Evolutionary conservation across 352 stramenopile species (phyloP).

Genomic region (Phytophthora quininea): DNA sequence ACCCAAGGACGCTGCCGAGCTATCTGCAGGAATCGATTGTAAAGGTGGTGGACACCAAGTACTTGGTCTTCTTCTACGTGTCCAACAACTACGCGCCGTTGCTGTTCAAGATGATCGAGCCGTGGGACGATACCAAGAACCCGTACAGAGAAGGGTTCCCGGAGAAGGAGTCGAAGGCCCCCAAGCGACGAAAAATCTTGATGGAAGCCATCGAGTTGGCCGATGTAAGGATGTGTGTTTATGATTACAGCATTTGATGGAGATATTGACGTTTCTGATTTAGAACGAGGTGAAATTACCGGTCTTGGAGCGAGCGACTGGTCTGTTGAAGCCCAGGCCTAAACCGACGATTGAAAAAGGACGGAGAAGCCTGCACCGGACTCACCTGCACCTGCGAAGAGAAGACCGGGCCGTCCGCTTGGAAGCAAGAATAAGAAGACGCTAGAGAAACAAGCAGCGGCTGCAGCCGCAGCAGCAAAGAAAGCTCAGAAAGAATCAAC

Average conservation of each 20-base stretch:
- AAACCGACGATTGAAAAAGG: constrained; percentile 17
- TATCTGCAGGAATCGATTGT: constrained; percentile 52
- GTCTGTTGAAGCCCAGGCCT: constrained; percentile 53
- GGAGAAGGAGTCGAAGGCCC: constrained; percentile 72
- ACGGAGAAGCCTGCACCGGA: constrained; percentile 17
- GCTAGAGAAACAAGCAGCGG: constrained; percentile 40
- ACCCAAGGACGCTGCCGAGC: constrained; percentile 53
- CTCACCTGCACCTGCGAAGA: constrained; percentile 40
- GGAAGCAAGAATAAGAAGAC: constrained; percentile 39
- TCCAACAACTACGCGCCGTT: constrained; percentile 72
- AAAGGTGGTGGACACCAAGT: constrained; percentile 77
- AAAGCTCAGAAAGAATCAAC: constrained; percentile 21
- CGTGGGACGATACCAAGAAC: constrained; percentile 76
- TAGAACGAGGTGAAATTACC: constrained; percentile 70
- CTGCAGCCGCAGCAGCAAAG: constrained; percentile 12
- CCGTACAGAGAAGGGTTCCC: constrained; percentile 69
- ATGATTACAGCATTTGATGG: background rate
- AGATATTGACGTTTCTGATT: constrained; percentile 12
- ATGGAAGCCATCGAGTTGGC: constrained; percentile 75
- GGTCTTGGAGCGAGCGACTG: constrained; percentile 59
- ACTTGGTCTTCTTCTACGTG: constrained; percentile 78
- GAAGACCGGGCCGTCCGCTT: constrained; percentile 47
- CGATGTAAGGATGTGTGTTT: constrained; percentile 44
- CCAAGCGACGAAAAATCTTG: constrained; percentile 67
- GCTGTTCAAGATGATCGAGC: constrained; percentile 68